Conservation (phyloP, 208 protist genomes). For the Balamuthia mandrillaris region DNA sequence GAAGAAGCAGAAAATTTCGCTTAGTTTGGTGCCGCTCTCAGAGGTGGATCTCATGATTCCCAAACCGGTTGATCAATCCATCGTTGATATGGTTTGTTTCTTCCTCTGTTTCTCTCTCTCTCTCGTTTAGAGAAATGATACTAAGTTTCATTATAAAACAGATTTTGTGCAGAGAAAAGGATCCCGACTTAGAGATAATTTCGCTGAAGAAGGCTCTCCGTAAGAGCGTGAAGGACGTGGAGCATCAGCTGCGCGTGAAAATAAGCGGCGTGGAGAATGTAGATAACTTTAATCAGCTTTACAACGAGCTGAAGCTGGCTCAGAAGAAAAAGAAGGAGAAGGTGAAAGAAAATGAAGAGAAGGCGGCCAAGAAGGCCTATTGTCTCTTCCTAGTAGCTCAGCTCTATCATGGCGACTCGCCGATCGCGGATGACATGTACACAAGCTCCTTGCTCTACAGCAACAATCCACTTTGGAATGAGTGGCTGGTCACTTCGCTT, state of each 20-base stretch:
- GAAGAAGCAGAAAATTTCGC: not conserved
- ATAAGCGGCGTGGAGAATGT: constrained; percentile 16
- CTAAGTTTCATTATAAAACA: no score
- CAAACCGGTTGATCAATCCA: not conserved
- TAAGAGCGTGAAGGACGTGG: not conserved
- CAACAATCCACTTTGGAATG: not conserved
- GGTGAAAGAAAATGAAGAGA: not conserved
- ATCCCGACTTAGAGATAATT: not conserved
- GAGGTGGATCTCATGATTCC: constrained; percentile 8
- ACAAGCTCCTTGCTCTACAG: not conserved
- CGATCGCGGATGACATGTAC: constrained; percentile 3
- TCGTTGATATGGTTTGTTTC: not conserved
- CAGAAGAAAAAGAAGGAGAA: constrained; percentile 1
- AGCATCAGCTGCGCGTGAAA: constrained; percentile 15
- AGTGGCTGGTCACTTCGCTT: not conserved
- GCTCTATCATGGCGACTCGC: not conserved
- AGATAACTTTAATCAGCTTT: not conserved
- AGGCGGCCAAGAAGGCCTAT: not conserved
- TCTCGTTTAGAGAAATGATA: no score
- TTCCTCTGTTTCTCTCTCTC: no score
- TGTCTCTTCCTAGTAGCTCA: not conserved
- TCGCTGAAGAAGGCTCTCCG: no score
- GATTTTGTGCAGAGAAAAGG: not conserved
- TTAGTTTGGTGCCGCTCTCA: not conserved
- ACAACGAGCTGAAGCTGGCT: not conserved